phyloP scores from a whole-genome alignment of 1,139 yeast species.

The Pneumocystis wakefieldiae region DNA sequence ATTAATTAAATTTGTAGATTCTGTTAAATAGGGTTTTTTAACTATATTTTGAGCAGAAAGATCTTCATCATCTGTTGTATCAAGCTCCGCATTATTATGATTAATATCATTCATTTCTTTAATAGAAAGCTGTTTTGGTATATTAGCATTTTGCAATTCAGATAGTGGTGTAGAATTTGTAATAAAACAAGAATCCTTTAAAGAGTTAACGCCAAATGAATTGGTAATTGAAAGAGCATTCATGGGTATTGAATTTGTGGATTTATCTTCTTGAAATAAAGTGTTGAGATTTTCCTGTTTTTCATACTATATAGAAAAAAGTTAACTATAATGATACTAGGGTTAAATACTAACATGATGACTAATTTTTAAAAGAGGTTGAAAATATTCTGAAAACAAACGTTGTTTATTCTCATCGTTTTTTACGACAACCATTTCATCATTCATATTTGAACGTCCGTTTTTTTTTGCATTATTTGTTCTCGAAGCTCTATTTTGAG shows the following conservation, averaged over 20 bases:
- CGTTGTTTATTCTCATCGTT: background rate
- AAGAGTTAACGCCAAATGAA: background rate
- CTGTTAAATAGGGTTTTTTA: background rate
- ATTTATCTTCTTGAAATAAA: background rate
- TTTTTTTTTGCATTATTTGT: background rate
- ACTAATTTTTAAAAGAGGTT: conserved; percentile 12
- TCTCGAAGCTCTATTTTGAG: background rate
- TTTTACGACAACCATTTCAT: background rate
- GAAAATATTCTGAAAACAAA: background rate
- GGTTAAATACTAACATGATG: background rate
- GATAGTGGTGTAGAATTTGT: background rate
- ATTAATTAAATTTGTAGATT: background rate
- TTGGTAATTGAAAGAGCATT: background rate
- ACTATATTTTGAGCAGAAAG: background rate
- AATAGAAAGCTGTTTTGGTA: background rate
- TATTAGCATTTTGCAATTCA: background rate
- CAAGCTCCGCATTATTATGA: background rate
- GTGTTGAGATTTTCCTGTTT: background rate
- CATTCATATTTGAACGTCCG: background rate
- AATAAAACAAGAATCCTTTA: background rate
- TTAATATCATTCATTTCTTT: background rate
- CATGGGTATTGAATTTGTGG: background rate
- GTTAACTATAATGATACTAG: background rate
- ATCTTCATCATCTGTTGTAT: background rate
- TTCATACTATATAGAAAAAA: background rate